Evolutionary conservation across 2,329 filamentous ascomycete genomes (phyloP).

Genomic region (Neonectria magnoliae): DNA sequence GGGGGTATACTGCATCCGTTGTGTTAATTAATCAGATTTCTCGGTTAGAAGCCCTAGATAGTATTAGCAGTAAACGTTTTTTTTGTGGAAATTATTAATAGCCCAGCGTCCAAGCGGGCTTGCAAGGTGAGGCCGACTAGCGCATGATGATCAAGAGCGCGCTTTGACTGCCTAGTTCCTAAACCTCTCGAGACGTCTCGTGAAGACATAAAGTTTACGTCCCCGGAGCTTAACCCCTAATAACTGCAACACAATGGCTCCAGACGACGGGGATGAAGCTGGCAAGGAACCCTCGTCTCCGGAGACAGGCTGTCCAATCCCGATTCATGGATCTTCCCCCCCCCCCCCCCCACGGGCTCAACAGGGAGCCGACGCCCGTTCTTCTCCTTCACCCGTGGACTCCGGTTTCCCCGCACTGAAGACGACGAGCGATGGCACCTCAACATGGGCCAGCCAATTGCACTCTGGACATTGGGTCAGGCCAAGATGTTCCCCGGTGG

Average conservation of each 20-base stretch:
- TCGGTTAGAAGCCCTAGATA: not conserved
- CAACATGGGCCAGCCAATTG: constrained; percentile 18
- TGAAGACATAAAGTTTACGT: not conserved
- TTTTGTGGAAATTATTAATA: not conserved
- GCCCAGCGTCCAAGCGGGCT: not conserved
- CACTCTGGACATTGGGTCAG: not conserved
- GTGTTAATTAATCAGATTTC: not conserved
- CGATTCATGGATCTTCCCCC: not conserved
- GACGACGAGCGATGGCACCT: not conserved
- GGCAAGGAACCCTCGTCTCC: not conserved
- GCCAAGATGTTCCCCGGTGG: constrained; percentile 19
- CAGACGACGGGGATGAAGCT: not conserved
- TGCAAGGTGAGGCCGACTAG: not conserved
- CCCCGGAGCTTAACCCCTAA: not conserved
- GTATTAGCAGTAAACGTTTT: not conserved
- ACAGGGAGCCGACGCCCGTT: not conserved
- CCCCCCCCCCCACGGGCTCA: not conserved
- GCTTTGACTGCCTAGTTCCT: not conserved
- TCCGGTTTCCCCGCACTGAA: constrained; percentile 16
- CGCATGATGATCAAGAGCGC: not conserved
- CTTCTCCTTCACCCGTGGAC: not conserved
- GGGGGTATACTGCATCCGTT: not conserved
- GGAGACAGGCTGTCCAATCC: not conserved
- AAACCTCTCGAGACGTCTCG: not conserved
- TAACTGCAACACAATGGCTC: not conserved